These are phyloP conservation scores for Emiliania huxleyi DNA, from an alignment of 78 protist species.

Conservation along the genomic window DNA sequence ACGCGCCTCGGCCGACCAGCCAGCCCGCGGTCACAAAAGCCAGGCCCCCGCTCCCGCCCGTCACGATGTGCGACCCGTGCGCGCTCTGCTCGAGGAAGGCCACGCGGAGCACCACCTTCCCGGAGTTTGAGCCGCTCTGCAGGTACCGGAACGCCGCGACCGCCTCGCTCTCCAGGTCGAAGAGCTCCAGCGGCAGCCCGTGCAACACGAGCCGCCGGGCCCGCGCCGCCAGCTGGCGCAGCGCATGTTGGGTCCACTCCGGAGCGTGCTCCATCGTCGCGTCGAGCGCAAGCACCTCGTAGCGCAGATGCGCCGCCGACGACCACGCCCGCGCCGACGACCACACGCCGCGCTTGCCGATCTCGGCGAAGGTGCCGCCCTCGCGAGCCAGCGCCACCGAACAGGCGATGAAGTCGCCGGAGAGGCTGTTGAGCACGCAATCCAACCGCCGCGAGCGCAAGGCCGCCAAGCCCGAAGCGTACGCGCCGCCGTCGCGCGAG, in stretches of 20 bases:
- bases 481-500: background rate
- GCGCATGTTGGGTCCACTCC: background rate
- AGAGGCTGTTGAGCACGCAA: background rate
- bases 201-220: background rate
- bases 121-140: background rate
- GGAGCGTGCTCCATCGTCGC: too few species aligned
- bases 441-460: background rate
- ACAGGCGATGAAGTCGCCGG: background rate
- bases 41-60: background rate
- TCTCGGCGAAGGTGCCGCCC: slow-evolving; percentile 19
- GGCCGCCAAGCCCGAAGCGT: background rate
- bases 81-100: background rate
- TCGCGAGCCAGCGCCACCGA: background rate
- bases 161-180: background rate
- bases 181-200: background rate
- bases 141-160: slow-evolving; percentile 26
- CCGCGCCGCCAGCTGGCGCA: background rate
- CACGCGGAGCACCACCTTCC: slow-evolving; percentile 25
- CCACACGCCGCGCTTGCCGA: too few species aligned
- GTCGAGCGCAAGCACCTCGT: too few species aligned
- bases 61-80: background rate
- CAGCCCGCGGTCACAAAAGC: background rate
- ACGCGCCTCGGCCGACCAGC: background rate
- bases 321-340: background rate
- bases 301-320: background rate